Evolutionary conservation across 306 rosid species (phyloP).

Genomic region (Canavalia ensiformis): DNA sequence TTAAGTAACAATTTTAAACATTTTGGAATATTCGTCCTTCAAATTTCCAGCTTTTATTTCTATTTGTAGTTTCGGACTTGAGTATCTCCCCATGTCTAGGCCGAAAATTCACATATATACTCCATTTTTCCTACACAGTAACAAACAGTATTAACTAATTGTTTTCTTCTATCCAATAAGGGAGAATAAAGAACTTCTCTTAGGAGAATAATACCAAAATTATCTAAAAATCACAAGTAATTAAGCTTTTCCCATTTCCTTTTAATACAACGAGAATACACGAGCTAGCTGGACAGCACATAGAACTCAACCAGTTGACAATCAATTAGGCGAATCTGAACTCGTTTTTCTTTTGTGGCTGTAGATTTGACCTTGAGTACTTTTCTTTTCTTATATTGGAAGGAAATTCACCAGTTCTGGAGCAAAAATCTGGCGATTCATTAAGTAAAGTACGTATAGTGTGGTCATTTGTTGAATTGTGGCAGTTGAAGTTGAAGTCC

Average conservation of each 20-base stretch:
- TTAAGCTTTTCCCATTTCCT: too few species aligned
- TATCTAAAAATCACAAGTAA: too few species aligned
- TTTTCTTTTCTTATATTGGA: background rate
- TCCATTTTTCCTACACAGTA: background rate
- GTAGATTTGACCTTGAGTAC: background rate
- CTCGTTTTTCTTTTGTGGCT: background rate
- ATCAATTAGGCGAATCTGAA: background rate
- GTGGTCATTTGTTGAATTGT: background rate
- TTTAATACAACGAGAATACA: too few species aligned
- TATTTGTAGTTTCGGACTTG: background rate
- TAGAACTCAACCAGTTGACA: background rate
- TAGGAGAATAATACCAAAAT: too few species aligned
- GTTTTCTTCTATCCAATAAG: background rate
- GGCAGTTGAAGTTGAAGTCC: background rate
- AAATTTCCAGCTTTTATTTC: background rate
- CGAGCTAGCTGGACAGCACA: background rate
- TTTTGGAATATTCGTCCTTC: background rate
- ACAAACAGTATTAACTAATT: background rate
- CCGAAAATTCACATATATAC: background rate
- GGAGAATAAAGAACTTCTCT: background rate
- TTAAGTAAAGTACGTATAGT: background rate
- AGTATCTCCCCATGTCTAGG: background rate
- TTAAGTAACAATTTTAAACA: background rate
- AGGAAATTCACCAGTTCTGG: background rate
- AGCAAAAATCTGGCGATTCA: background rate